phyloP scores from a whole-genome alignment of 306 rosid genomes.

The Vachellia pachyceras region DNA sequence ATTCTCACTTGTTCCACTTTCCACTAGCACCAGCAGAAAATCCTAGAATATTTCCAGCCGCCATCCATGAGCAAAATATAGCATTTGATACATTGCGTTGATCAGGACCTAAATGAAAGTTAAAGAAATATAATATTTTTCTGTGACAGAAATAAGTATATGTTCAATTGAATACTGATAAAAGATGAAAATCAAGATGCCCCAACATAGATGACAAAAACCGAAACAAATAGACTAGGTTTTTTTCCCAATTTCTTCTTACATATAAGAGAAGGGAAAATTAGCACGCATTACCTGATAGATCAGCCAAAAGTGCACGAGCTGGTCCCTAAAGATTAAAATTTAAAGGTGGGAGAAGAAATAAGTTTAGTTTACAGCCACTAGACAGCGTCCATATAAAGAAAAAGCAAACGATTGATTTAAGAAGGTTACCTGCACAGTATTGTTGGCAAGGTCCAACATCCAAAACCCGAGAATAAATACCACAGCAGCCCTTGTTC shows the following conservation, averaged over 20 bases:
- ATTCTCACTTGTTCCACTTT: constrained; percentile 85
- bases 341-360: constrained; percentile 18
- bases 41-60: constrained; percentile 95
- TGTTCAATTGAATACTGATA: neutral
- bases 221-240: neutral
- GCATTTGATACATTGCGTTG: constrained; percentile 94
- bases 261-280: constrained; percentile 6
- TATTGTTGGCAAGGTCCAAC: constrained; percentile 99
- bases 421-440: constrained; percentile 79
- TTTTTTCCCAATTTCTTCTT: neutral
- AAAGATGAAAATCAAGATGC: constrained; percentile 33
- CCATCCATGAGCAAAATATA: constrained; percentile 99
- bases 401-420: constrained; percentile 28
- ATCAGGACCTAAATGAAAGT: constrained; percentile 71
- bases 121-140: constrained; percentile 15
- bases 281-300: constrained; percentile 63
- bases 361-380: constrained; percentile 25
- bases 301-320: constrained; percentile 98
- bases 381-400: constrained; percentile 19
- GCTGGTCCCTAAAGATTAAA: constrained; percentile 88
- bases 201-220: constrained; percentile 30
- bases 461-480: constrained; percentile 97
- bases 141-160: neutral
- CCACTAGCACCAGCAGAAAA: constrained; percentile 98
- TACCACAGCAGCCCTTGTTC: constrained; percentile 84